phyloP scores from a whole-genome alignment of 768 basidiomycete species.

The Phanerochaete sordida region DNA sequence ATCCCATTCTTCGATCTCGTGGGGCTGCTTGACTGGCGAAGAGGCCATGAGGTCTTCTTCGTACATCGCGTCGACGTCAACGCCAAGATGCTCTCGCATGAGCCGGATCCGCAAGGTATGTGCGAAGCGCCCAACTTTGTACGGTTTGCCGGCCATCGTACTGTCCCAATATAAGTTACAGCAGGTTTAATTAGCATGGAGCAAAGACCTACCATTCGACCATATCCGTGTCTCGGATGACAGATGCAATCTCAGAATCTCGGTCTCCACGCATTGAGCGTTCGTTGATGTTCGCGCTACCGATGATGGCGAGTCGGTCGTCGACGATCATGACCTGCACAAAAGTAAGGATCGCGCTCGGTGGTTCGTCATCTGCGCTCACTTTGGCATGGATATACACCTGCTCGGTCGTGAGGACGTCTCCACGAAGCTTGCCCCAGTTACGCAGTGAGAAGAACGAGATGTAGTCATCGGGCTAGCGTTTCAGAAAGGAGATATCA shows the following conservation, averaged over 20 bases:
- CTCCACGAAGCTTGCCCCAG: conserved; percentile 89
- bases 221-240: conserved; percentile 97
- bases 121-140: conserved; percentile 95
- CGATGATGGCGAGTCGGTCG: conserved; percentile 91
- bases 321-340: conserved; percentile 91
- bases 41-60: conserved; percentile 67
- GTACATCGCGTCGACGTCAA: conserved; percentile 87
- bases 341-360: conserved; percentile 34
- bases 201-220: conserved; percentile 69
- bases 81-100: conserved; percentile 95
- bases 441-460: conserved; percentile 86
- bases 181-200: no score
- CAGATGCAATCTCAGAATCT: conserved; percentile 91
- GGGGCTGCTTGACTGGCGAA: conserved; percentile 45
- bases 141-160: conserved; percentile 91
- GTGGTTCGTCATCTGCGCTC: background rate
- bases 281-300: conserved; percentile 97
- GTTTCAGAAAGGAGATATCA: background rate
- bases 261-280: conserved; percentile 93
- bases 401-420: conserved; percentile 84
- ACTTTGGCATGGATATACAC: conserved; percentile 31
- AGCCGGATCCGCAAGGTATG: conserved; percentile 90
- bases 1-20: conserved; percentile 66
- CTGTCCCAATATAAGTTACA: conserved; percentile 38
- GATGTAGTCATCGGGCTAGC: conserved; percentile 91